Evolutionary conservation across 2,329 filamentous ascomycete species (phyloP), one percentile per base, ranked within the genome.

Genomic region (Fusarium sp.): DNA sequence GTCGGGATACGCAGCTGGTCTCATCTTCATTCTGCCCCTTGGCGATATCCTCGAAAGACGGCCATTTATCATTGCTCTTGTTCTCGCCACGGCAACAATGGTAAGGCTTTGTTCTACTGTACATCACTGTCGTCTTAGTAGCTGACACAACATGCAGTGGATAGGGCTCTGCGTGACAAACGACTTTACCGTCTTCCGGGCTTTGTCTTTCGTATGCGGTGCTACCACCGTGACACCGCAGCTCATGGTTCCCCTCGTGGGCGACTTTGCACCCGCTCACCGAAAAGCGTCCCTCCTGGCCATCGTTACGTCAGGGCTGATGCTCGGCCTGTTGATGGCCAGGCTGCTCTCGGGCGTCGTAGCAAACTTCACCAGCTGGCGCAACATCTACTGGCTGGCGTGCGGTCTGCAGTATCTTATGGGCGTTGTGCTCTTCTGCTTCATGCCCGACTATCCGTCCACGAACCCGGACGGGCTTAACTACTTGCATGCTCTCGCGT

Each of bases 141-240:
- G 14, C 33, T 54, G 20, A 56, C 32, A 48, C 17, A 6, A 46
- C 24, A 46, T 30, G 14, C 35, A 85, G 81, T 91, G 89, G 87
- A 84, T 95, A 51, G 90, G 87, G 0, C 83, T 94, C 7, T 94
- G 91, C 65, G 75, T 93, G 1, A 95, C 92, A 0, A 80, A 80
- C 4, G 85, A 84, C 4, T 90, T 94, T 68, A 74, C 79, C 0
- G 83, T 84, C 8, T 95, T 96, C 77, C 83, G 87, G 0, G 88
- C 84, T 2, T 82, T 95, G 19, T 92, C 90, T 7, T 95, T 92
- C 78, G 79, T 95, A 54, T 88, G 87, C 13, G 89, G 90, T n/a
- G 79, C 91, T n/a, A 90, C 90, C 3, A 96, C 92, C 0, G 92
- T 95, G 3, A 95, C 92, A 5, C 92, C 92, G 14, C 89, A 91